A percentile compares a stretch with the other conserved stretches of the same genome.
Conservation (phyloP, 73 alveolate genomes). For the Paramecium sexaurelia region DNA sequence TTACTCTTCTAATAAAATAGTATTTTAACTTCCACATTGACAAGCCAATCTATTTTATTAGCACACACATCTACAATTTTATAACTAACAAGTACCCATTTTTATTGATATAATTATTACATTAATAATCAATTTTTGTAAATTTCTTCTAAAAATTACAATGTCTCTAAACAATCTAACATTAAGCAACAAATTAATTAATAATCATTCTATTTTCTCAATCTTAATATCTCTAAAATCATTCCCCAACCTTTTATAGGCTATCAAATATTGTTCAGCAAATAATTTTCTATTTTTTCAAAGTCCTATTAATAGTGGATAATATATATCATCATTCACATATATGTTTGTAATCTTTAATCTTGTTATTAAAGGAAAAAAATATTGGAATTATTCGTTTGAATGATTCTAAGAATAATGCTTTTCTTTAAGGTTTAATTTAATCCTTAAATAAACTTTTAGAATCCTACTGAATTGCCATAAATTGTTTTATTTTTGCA, state of each 20-base stretch:
- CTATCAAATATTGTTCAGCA: neutral
- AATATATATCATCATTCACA: neutral
- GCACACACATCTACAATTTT: slow-evolving; percentile 49
- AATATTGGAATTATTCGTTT: neutral
- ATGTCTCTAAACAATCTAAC: neutral
- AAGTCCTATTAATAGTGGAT: neutral
- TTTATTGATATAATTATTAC: neutral
- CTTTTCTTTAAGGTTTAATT: neutral
- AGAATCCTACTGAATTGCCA: too few relatives aligned
- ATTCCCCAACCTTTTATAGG: neutral
- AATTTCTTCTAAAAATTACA: slow-evolving; percentile 4
- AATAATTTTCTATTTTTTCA: neutral
- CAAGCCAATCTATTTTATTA: slow-evolving; percentile 4
- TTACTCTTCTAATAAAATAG: slow-evolving; percentile 7
- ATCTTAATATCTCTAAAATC: neutral
- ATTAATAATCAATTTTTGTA: neutral
- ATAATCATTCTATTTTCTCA: too few relatives aligned
- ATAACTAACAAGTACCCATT: slow-evolving; percentile 47
- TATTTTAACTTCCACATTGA: slow-evolving; percentile 45
- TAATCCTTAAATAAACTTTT: neutral
- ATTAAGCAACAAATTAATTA: too few relatives aligned
- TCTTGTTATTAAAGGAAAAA: too few relatives aligned
- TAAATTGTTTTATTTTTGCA: too few relatives aligned
- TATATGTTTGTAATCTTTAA: neutral
- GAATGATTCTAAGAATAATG: neutral